These are phyloP conservation scores for Thalassiosira allenii DNA, from an alignment of 352 stramenopile genomes.

Conservation along the genomic window DNA sequence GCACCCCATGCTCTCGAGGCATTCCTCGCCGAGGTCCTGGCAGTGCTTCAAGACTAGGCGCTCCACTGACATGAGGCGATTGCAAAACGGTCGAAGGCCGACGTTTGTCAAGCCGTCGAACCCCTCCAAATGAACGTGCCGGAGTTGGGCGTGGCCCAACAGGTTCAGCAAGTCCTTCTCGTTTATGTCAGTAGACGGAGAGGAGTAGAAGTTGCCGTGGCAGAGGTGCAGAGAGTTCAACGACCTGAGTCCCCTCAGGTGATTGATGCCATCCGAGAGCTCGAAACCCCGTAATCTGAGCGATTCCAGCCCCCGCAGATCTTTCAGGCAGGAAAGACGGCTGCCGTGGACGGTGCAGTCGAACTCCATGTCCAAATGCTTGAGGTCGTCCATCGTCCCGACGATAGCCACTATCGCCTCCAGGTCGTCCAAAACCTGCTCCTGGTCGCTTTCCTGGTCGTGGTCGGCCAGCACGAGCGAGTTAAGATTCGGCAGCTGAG, in stretches of 20 bases:
- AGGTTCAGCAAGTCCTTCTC: conserved; percentile 24
- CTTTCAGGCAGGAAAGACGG: conserved; percentile 19
- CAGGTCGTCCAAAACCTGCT: conserved; percentile 7
- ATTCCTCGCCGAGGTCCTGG: conserved; percentile 39
- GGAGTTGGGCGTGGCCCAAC: conserved; percentile 20
- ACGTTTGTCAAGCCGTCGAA: conserved; percentile 49
- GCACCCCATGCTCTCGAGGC: not conserved
- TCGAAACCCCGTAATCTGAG: conserved; percentile 21
- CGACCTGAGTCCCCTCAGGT: not conserved
- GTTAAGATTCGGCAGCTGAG: conserved; percentile 3
- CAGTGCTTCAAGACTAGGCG: conserved; percentile 50
- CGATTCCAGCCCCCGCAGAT: conserved; percentile 9
- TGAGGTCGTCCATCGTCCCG: conserved; percentile 1
- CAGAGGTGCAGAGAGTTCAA: conserved; percentile 19
- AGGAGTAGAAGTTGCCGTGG: conserved; percentile 16
- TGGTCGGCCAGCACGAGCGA: not conserved
- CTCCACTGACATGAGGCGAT: conserved; percentile 12
- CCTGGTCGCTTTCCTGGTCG: not conserved
- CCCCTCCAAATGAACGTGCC: conserved; percentile 47
- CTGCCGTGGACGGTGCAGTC: conserved; percentile 3
- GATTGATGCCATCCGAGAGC: conserved; percentile 5
- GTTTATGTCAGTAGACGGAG: conserved; percentile 14
- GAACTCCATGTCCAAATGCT: conserved; percentile 22
- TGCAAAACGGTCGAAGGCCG: conserved; percentile 34
- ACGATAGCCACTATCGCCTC: conserved; percentile 4